Base-by-base conservation (phyloP, 2,329 filamentous ascomycete genomes). In the Incumbomyces lentus region DNA sequence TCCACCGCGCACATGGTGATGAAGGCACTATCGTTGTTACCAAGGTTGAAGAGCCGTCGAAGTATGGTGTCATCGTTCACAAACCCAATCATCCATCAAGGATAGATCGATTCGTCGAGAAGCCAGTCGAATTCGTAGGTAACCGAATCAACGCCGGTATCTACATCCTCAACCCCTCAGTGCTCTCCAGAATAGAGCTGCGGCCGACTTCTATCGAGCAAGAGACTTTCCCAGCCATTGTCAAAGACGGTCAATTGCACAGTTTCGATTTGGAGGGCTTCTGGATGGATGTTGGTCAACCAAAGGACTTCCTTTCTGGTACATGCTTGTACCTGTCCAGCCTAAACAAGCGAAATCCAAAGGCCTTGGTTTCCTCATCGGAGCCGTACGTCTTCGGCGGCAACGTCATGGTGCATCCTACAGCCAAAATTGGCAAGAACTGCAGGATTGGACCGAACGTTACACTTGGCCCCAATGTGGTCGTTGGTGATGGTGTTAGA, bases 241-340 rank as follows among this genome's bases (percentile, higher is more conserved):
- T 85, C 69, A 81, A 77, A 60, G 90, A 95, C 60, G 87, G 87
- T 55, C 79, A 90, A 68, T 74, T 96, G 53, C 90, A 96, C 76
- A 95, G 87, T 1, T 95, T 94, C 64, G 90, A 96, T 64, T 79
- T 96, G 26, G 88, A 95, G 57, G 88, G 90, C 58, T 96, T 93
- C 79, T 96, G 90, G 90, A 96, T 96, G 90, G 90, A 96, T 59
- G 87, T 98, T 55, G 90, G 90, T 60, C 90, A 98, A 71, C 90
- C 90, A 59, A 98, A 96, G 74, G 90, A 98, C 65, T 98, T 96
- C 78, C 75, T 98, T 47, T 87, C 84, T 17, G 90, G 90, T 53
- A 96, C 92, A 52, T 96, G 90, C 71, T 77, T 98, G 52, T 96
- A 95, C 73, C 85, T 98, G 44, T 88, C 86, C 39, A 94, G 87